A percentile compares a stretch with the other conserved stretches of the same genome.
Conservation (phyloP, 1,139 yeast genomes). For the Lodderomyces elongisporus region DNA sequence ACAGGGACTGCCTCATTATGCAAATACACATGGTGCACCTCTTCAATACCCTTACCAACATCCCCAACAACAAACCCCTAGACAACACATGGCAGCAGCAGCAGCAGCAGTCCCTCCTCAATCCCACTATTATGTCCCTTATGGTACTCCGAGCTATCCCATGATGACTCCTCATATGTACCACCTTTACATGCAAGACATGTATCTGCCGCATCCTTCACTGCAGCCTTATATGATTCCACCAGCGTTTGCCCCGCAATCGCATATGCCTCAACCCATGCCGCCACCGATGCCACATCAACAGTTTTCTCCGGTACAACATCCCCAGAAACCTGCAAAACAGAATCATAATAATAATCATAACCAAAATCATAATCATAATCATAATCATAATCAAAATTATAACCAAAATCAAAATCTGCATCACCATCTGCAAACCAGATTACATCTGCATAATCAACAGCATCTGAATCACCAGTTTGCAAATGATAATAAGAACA, state of each 20-base stretch:
- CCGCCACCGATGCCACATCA: slow-evolving; percentile 6
- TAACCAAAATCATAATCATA: slow-evolving; percentile 2
- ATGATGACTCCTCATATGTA: slow-evolving; percentile 10
- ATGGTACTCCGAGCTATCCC: slow-evolving; percentile 13
- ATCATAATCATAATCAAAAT: slow-evolving; percentile 1
- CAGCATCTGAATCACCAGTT: background rate
- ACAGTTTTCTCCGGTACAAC: slow-evolving; percentile 3
- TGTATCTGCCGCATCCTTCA: slow-evolving; percentile 5
- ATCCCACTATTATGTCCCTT: slow-evolving; percentile 17
- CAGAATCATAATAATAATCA: background rate
- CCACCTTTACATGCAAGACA: slow-evolving; percentile 9
- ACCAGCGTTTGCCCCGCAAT: slow-evolving; percentile 5
- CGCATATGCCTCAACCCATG: slow-evolving; percentile 3
- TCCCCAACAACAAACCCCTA: slow-evolving; percentile 16
- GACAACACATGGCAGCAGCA: slow-evolving; percentile 9
- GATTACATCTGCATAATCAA: background rate
- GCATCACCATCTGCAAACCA: slow-evolving; percentile 2
- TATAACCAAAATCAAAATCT: background rate
- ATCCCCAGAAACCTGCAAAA: slow-evolving; percentile 1
- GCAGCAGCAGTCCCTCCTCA: background rate
- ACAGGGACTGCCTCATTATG: slow-evolving; percentile 11
- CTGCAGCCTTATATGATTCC: slow-evolving; percentile 4
- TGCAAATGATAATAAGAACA: too few species aligned
- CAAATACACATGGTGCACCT: background rate
- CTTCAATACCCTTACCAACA: slow-evolving; percentile 10